These are phyloP conservation scores for Berkeleyomyces basicola DNA, from an alignment of 2,329 filamentous ascomycete genomes.

Conservation along the genomic window DNA sequence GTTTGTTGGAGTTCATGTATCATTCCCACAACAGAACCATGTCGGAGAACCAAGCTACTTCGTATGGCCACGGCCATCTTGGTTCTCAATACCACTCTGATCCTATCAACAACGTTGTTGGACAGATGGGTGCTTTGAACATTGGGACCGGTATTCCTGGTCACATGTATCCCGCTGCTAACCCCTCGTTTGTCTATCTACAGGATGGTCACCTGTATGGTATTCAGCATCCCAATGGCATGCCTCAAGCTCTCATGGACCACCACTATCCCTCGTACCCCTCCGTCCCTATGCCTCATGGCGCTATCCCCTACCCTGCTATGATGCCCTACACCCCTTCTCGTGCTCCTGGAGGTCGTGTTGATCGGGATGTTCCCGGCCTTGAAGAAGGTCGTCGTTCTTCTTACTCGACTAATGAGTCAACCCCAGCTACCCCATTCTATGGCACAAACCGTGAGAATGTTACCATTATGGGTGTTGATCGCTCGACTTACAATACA, in stretches of 20 bases:
- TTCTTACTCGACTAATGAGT: constrained; percentile 53
- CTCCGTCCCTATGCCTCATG: constrained; percentile 19
- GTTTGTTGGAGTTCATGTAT: constrained; percentile 1
- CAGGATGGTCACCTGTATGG: constrained; percentile 25
- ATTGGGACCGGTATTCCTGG: constrained; percentile 17
- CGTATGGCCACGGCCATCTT: background rate
- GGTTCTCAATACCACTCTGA: constrained; percentile 6
- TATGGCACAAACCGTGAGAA: constrained; percentile 43
- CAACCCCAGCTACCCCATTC: constrained; percentile 47
- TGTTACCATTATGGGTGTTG: constrained; percentile 34
- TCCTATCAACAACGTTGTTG: constrained; percentile 8
- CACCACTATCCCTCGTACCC: constrained; percentile 7
- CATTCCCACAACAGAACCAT: background rate
- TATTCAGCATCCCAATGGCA: constrained; percentile 15
- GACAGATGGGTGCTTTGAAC: constrained; percentile 20
- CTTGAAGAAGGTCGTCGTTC: constrained; percentile 46
- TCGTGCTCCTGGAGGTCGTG: constrained; percentile 33
- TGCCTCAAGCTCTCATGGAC: constrained; percentile 2
- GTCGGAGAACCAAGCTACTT: constrained; percentile 2
- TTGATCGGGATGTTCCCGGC: constrained; percentile 36
- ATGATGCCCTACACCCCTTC: constrained; percentile 37
- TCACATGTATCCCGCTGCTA: constrained; percentile 5
- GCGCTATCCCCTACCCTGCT: constrained; percentile 21
- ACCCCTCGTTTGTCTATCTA: constrained; percentile 16
- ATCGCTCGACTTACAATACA: constrained; percentile 49